phyloP scores from a whole-genome alignment of 345 rosid species.

The Dipteronia dyeriana region DNA sequence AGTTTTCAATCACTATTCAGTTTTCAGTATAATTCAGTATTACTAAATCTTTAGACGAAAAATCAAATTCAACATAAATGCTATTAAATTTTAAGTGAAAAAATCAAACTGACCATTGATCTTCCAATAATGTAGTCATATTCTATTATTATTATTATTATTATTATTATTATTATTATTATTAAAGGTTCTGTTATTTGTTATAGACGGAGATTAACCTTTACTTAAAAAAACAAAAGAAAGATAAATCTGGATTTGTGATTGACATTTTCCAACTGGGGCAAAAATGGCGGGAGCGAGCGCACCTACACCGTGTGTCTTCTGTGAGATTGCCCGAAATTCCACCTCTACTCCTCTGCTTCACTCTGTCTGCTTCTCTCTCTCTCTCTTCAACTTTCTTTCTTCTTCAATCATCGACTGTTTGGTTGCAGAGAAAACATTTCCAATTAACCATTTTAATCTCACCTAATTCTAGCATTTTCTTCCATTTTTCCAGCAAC shows the following conservation, averaged over 20 bases:
- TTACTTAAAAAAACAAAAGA: not conserved
- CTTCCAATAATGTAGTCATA: no score
- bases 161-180: no score
- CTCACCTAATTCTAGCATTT: not conserved
- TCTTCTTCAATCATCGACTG: no score
- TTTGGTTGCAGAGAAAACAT: constrained; percentile 14
- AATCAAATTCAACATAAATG: no score
- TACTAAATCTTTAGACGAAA: no score
- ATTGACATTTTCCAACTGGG: constrained; percentile 1
- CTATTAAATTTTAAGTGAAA: no score
- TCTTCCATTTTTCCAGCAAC: constrained; percentile 14
- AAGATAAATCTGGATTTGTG: constrained; percentile 1
- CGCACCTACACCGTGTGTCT: constrained; percentile 47
- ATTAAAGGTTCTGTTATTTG: no score
- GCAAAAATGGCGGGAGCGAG: constrained; percentile 61
- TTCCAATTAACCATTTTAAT: not conserved
- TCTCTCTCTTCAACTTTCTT: not conserved
- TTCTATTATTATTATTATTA: no score
- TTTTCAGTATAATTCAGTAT: no score
- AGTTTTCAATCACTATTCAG: no score
- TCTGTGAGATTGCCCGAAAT: constrained; percentile 67
- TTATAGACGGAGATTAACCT: no score
- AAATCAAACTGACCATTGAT: no score
- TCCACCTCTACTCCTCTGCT: constrained; percentile 59
- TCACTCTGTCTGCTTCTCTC: constrained; percentile 47